Percentiles rank a stretch among this genome's conserved stretches.
Conservation (phyloP, 2,329 filamentous ascomycete species). For the Clarireedia homoeocarpa region DNA sequence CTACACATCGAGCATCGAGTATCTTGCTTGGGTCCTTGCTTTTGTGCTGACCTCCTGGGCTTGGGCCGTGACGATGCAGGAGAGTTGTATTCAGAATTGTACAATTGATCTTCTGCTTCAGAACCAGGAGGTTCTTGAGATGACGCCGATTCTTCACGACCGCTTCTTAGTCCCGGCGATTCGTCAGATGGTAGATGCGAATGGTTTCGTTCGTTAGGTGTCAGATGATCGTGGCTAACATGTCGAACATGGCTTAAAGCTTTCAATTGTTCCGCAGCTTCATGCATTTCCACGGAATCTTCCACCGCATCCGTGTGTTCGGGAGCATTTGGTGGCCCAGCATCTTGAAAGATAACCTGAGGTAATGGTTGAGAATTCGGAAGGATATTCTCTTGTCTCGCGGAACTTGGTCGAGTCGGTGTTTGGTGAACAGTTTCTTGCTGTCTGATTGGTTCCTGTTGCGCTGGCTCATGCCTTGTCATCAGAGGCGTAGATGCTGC, state of each 20-base stretch:
- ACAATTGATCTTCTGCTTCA: conserved; percentile 34
- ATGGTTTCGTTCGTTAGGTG: conserved; percentile 24
- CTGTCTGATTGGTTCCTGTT: conserved; percentile 7
- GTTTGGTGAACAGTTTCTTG: conserved; percentile 10
- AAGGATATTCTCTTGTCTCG: conserved; percentile 20
- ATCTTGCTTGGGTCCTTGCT: conserved; percentile 45
- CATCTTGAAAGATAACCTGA: conserved; percentile 24
- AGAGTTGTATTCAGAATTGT: conserved; percentile 29
- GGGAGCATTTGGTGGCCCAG: conserved; percentile 18
- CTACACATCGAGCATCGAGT: conserved; percentile 54
- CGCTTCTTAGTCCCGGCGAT: conserved; percentile 26
- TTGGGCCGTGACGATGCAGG: conserved; percentile 27
- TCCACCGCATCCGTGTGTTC: conserved; percentile 44
- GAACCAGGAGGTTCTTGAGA: conserved; percentile 34
- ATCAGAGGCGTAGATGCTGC: conserved; percentile 29
- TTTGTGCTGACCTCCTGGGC: conserved; percentile 28
- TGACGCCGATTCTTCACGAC: conserved; percentile 36
- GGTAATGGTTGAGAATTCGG: conserved; percentile 20
- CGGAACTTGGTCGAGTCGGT: conserved; percentile 18
- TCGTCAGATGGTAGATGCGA: conserved; percentile 28
- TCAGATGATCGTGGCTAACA: conserved; percentile 38
- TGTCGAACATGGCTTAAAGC: conserved; percentile 56
- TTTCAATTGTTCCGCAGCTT: conserved; percentile 59
- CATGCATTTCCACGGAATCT: conserved; percentile 62
- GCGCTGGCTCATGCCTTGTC: conserved; percentile 36